Evolutionary conservation across 257 asterid genomes (phyloP), one percentile per base, ranked within the genome.

Genomic region (Cinchona pubescens): DNA sequence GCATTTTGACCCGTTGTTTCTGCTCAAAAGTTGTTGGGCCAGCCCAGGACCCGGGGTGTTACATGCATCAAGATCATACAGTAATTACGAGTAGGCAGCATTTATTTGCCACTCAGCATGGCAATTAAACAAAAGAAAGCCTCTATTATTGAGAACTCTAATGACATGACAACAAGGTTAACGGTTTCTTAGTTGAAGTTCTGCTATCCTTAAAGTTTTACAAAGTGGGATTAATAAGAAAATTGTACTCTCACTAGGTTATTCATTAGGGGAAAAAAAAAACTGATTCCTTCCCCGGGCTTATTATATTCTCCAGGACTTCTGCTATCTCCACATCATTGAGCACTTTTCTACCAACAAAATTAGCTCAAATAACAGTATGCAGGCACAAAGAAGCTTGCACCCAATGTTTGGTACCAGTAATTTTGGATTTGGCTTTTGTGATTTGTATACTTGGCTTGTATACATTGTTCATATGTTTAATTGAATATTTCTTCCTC

Each of bases 31-130:
- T n/a, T n/a, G n/a, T n/a, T n/a, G n/a, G n/a, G n/a, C n/a, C n/a
- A n/a, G n/a, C n/a, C n/a, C n/a, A n/a, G n/a, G n/a, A n/a, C n/a
- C n/a, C n/a, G n/a, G n/a, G n/a, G n/a, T n/a, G n/a, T n/a, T n/a
- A n/a, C 19, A 74, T 42, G 46, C 43, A 67, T 60, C 75, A 46
- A 74, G 34, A 62, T 21, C 51, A 64, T 38, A 59, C 25, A 63
- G 38, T 37, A 38, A 42, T 32, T 34, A 38, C 21, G 40, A 40
- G 55, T 71, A 69, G 38, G 65, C 55, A 37, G 58, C 56, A n/a
- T 67, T 38, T 23, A 27, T 67, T 45, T 16, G 21, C 63, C 35
- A 35, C 72, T 61, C 51, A 49, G 16, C 21, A 35, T 71, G 21
- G 37, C 60, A 67, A 53, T 59, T 25, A 11, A 2, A 38, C 38